These are phyloP conservation scores for Sphagnum fallax DNA, from an alignment of 228 moss, liverwort and hornwort species.

Conservation along the genomic window DNA sequence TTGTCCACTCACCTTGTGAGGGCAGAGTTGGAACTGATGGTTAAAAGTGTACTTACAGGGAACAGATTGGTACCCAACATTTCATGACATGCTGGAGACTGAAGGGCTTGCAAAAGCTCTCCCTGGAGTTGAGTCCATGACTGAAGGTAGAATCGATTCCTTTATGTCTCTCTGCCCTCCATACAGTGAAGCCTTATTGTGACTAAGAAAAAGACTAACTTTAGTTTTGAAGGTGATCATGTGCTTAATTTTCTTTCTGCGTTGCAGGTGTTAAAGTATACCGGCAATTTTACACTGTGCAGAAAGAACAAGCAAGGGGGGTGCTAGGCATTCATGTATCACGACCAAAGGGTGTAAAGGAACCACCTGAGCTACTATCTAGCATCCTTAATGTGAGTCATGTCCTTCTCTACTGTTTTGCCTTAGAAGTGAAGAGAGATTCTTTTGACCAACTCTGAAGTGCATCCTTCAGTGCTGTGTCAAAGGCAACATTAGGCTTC, in stretches of 20 bases:
- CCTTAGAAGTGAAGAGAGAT: not conserved
- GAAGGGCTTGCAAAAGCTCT: conserved; percentile 64
- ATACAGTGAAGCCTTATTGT: not conserved
- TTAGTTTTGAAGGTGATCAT: not conserved
- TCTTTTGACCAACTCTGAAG: not conserved
- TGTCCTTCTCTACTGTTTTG: not conserved
- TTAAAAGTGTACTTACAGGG: conserved; percentile 23
- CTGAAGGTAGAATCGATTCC: conserved; percentile 43
- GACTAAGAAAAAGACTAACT: not conserved
- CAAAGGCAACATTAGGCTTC: not conserved
- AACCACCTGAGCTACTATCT: conserved; percentile 52
- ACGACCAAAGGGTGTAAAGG: conserved; percentile 32
- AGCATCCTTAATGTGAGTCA: conserved; percentile 59
- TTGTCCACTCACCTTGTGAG: no score
- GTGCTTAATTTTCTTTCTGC: conserved; percentile 1
- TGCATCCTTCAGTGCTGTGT: not conserved
- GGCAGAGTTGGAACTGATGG: no score
- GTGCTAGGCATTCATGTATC: conserved; percentile 72
- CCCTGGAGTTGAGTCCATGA: conserved; percentile 61
- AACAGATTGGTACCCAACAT: conserved; percentile 57
- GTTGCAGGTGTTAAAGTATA: conserved; percentile 78
- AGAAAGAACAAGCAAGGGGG: conserved; percentile 53
- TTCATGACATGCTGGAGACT: conserved; percentile 63
- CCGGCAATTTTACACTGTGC: conserved; percentile 70
- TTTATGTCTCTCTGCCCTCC: not conserved